Evolutionary conservation across 148 eudicot species (phyloP).

Genomic region (Euryodendron excelsum): DNA sequence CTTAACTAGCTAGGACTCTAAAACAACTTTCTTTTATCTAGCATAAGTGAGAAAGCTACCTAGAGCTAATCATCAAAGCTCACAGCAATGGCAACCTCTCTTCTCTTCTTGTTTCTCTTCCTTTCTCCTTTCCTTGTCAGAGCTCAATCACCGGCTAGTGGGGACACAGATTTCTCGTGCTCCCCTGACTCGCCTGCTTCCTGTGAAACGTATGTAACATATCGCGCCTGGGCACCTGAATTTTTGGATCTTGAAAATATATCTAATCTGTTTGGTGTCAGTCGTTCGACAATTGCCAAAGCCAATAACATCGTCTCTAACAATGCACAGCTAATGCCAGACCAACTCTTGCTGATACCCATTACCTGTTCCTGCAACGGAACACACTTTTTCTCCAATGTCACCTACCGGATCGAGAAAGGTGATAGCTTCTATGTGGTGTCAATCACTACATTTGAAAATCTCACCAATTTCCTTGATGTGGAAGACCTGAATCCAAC

Average conservation of each 20-base stretch:
- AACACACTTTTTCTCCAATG: constrained; percentile 31
- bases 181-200: constrained; percentile 26
- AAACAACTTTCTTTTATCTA: too few relatives aligned
- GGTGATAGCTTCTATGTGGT: constrained; percentile 36
- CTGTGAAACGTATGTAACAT: constrained; percentile 36
- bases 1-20: background rate
- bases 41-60: too few relatives aligned
- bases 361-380: constrained; percentile 40
- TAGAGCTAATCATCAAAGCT: too few relatives aligned
- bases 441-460: constrained; percentile 28
- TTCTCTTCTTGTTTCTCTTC: background rate
- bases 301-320: constrained; percentile 25
- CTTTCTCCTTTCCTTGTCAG: background rate
- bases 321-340: constrained; percentile 21
- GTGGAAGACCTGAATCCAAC: constrained; percentile 38
- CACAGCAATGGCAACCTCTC: constrained; percentile 19
- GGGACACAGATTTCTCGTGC: constrained; percentile 32
- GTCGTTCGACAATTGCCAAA: constrained; percentile 25
- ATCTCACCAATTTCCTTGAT: constrained; percentile 27
- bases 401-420: constrained; percentile 29
- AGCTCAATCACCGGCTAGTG: constrained; percentile 18
- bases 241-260: constrained; percentile 27
- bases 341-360: constrained; percentile 44
- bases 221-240: constrained; percentile 33
- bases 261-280: constrained; percentile 37